Conservation (phyloP, 2,329 filamentous ascomycete species). For the Podosphaera xanthii region DNA sequence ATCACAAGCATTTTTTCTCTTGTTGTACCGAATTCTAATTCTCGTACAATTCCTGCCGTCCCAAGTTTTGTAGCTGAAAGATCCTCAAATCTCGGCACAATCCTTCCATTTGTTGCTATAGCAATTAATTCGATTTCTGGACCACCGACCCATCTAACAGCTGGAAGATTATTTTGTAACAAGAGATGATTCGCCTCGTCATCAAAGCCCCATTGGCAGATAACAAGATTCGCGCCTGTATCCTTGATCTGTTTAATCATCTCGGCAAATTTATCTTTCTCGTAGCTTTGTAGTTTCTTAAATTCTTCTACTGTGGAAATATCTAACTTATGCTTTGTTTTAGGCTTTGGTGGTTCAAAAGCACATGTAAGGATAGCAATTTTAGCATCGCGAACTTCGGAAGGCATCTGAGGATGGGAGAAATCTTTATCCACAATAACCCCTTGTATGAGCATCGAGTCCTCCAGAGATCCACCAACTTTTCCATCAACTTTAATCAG, state of each 20-base stretch:
- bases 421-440: conserved; percentile 99
- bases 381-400: conserved; percentile 84
- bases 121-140: conserved; percentile 97
- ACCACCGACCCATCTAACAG: conserved; percentile 92
- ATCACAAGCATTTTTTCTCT: conserved; percentile 99
- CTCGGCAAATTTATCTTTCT: conserved; percentile 86
- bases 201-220: conserved; percentile 99
- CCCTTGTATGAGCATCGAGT: conserved; percentile 85
- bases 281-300: conserved; percentile 91
- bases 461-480: conserved; percentile 80
- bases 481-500: conserved; percentile 98
- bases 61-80: conserved; percentile 79
- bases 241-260: conserved; percentile 99
- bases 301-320: conserved; percentile 95
- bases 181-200: conserved; percentile 96
- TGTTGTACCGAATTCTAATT: conserved; percentile 93
- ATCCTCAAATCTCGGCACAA: conserved; percentile 93
- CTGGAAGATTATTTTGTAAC: conserved; percentile 85
- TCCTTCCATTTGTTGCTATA: conserved; percentile 93
- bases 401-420: conserved; percentile 97
- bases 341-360: conserved; percentile 96
- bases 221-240: conserved; percentile 87
- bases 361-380: conserved; percentile 93
- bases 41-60: conserved; percentile 66
- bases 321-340: conserved; percentile 98